Evolutionary conservation across 805 yeast species (phyloP).

Genomic region (Saccharomycopsis capsularis): DNA sequence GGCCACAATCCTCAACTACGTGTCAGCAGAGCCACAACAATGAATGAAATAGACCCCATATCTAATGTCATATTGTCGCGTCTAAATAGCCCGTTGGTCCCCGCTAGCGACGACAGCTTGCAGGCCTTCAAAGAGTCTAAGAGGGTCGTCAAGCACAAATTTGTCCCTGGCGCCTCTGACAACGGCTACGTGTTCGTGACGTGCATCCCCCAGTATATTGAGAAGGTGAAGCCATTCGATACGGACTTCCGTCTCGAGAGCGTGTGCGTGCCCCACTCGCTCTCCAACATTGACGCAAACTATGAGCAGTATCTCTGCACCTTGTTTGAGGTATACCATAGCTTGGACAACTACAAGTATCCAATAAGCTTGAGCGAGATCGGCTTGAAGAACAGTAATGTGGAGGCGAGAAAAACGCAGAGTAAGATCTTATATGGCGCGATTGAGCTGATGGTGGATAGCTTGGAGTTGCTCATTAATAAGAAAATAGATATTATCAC

Average conservation of each 20-base stretch:
- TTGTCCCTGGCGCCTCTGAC: constrained; percentile 14
- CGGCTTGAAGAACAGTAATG: constrained; percentile 17
- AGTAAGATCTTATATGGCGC: constrained; percentile 14
- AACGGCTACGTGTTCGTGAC: constrained; percentile 10
- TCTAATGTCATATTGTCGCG: constrained; percentile 9
- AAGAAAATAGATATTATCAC: constrained; percentile 15
- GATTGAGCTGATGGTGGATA: constrained; percentile 16
- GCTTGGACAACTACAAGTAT: constrained; percentile 18
- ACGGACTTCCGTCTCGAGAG: constrained; percentile 4
- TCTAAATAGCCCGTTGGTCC: constrained; percentile 20
- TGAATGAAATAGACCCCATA: constrained; percentile 9
- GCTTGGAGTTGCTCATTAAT: constrained; percentile 22
- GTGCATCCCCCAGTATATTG: background rate
- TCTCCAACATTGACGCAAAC: constrained; percentile 5
- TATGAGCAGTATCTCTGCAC: constrained; percentile 14
- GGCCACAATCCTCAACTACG: too few species aligned
- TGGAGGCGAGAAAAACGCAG: constrained; percentile 14
- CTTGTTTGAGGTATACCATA: constrained; percentile 15
- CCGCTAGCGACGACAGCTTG: constrained; percentile 5
- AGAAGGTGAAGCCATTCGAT: constrained; percentile 5
- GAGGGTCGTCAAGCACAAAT: constrained; percentile 11
- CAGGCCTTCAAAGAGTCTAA: constrained; percentile 6
- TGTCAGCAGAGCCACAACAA: too few species aligned
- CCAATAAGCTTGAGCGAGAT: constrained; percentile 19
- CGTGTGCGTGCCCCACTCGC: constrained; percentile 17